Evolutionary conservation across 768 basidiomycete species (phyloP).

Genomic region (Tephrocybe sp.): DNA sequence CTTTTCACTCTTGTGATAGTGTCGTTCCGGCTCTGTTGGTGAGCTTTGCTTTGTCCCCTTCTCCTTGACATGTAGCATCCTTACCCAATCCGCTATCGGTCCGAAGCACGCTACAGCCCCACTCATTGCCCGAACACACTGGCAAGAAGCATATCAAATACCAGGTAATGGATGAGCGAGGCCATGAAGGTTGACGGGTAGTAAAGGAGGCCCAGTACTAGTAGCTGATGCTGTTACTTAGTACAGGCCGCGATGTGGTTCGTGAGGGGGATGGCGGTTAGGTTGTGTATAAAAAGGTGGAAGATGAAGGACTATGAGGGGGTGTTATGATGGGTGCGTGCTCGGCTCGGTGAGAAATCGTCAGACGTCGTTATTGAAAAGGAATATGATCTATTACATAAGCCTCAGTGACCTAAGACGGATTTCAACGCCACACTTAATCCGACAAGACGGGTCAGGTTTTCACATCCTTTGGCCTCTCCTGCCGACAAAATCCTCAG

Average conservation of each 20-base stretch:
- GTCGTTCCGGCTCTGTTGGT: slow-evolving; percentile 2
- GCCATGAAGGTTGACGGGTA: slow-evolving; percentile 43
- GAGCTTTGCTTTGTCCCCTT: slow-evolving; percentile 23
- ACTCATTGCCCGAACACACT: slow-evolving; percentile 77
- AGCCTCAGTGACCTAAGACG: too few relatives aligned
- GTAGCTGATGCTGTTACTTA: neutral
- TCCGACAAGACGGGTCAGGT: too few relatives aligned
- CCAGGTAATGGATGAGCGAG: slow-evolving; percentile 65
- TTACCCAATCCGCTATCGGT: slow-evolving; percentile 83
- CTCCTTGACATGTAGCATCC: slow-evolving; percentile 38
- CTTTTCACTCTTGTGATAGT: neutral
- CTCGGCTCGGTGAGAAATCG: slow-evolving; percentile 40
- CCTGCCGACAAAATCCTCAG: slow-evolving; percentile 1
- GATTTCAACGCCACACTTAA: too few relatives aligned
- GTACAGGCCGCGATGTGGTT: slow-evolving; percentile 36
- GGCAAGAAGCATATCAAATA: slow-evolving; percentile 84
- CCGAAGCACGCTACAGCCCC: slow-evolving; percentile 77
- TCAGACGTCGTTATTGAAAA: slow-evolving; percentile 73
- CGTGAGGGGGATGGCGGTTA: neutral
- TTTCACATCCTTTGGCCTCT: neutral
- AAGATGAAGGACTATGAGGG: slow-evolving; percentile 45
- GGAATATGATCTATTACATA: too few relatives aligned
- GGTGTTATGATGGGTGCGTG: slow-evolving; percentile 1
- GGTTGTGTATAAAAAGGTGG: neutral
- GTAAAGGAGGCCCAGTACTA: slow-evolving; percentile 27